Conservation (phyloP, 495 filamentous ascomycete species). For the Penicillium fimorum region DNA sequence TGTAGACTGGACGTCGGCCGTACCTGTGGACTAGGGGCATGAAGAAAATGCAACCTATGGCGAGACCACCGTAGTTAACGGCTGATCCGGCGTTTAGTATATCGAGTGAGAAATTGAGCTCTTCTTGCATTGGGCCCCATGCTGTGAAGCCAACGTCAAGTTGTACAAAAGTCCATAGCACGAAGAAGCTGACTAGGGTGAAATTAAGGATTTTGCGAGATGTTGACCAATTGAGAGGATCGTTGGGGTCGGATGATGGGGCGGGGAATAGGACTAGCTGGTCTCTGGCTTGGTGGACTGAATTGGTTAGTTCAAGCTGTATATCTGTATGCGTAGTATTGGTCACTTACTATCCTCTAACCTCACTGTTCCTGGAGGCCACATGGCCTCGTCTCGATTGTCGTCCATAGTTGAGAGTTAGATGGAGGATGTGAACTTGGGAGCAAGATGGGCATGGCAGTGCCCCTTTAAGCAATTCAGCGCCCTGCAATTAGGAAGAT, state of each 20-base stretch:
- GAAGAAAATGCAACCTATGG: constrained; percentile 41
- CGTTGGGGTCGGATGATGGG: constrained; percentile 30
- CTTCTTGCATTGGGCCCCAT: constrained; percentile 39
- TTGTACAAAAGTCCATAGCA: constrained; percentile 38
- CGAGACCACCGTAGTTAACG: constrained; percentile 36
- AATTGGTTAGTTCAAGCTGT: background rate
- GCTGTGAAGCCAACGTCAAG: constrained; percentile 40
- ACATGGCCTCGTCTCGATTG: constrained; percentile 22
- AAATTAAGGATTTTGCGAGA: constrained; percentile 40
- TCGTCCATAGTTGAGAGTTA: constrained; percentile 11
- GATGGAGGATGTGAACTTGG: too few relatives aligned
- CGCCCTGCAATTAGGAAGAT: background rate
- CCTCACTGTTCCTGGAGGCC: constrained; percentile 27
- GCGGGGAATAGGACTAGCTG: constrained; percentile 27
- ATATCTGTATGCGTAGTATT: too few relatives aligned
- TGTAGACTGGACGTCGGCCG: constrained; percentile 45
- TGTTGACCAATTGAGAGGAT: constrained; percentile 33
- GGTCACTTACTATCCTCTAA: constrained; percentile 23
- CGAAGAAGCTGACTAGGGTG: constrained; percentile 39
- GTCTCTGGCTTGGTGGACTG: constrained; percentile 23
- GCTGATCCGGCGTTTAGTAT: constrained; percentile 41
- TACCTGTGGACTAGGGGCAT: constrained; percentile 48
- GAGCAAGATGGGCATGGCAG: background rate
- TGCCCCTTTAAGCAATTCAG: background rate
- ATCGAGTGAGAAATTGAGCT: constrained; percentile 36